Evolutionary conservation across 1,284 basidiomycete species (phyloP).

Genomic region (Sporisorium graminicola): DNA sequence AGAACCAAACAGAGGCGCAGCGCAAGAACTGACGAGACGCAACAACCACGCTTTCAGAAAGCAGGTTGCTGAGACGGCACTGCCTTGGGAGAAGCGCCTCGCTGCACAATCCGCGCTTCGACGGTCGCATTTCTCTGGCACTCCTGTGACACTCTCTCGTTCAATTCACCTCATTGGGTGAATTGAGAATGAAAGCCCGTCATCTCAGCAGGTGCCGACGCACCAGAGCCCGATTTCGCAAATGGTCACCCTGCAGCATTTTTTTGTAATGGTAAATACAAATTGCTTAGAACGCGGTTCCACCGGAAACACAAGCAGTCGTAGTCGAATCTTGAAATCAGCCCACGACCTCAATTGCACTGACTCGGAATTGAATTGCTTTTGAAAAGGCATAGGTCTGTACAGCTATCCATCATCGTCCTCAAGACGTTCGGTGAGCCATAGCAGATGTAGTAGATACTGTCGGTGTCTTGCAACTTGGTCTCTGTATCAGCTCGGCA

Average conservation of each 20-base stretch:
- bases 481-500: not conserved
- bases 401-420: too few species aligned
- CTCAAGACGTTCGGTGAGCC: too few species aligned
- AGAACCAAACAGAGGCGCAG: not conserved
- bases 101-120: not conserved
- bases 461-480: too few species aligned
- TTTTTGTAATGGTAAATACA: not conserved
- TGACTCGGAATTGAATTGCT: too few species aligned
- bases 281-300: not conserved
- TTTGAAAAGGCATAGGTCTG: too few species aligned
- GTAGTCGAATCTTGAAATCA: not conserved
- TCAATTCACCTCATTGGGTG: slow-evolving; percentile 4
- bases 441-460: too few species aligned
- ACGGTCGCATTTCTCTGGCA: not conserved
- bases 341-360: too few species aligned
- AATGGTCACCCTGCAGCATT: not conserved
- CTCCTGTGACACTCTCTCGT: not conserved
- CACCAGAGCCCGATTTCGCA: not conserved
- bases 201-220: not conserved
- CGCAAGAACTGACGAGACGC: not conserved
- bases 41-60: not conserved
- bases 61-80: not conserved
- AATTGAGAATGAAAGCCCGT: slow-evolving; percentile 8
- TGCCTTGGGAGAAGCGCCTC: not conserved
- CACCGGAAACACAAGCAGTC: not conserved